A percentile compares a stretch with the other conserved stretches of the same genome.
phyloP scores from a whole-genome alignment of 2,329 filamentous ascomycete species.

The Aciculosporium take region DNA sequence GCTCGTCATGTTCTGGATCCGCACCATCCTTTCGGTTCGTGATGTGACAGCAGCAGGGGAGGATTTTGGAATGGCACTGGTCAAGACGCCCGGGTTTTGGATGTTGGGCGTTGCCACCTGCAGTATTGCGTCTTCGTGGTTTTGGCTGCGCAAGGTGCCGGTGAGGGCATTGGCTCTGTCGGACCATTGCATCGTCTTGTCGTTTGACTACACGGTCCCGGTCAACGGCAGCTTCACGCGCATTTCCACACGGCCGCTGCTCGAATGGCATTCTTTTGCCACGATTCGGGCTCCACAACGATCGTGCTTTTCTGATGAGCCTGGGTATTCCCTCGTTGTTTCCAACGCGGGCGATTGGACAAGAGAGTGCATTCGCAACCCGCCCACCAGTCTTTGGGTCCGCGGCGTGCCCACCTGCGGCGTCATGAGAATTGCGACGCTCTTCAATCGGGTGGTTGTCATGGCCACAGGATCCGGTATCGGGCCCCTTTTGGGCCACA shows the following conservation, averaged over 20 bases:
- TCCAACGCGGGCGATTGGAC: slow-evolving; percentile 70
- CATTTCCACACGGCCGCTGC: slow-evolving; percentile 46
- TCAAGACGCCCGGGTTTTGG: slow-evolving; percentile 43
- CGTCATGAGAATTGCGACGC: slow-evolving; percentile 50
- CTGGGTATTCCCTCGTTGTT: slow-evolving; percentile 52
- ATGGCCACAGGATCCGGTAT: slow-evolving; percentile 63
- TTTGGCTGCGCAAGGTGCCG: slow-evolving; percentile 51
- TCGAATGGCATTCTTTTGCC: slow-evolving; percentile 66
- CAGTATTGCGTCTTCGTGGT: slow-evolving; percentile 59
- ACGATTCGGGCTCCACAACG: slow-evolving; percentile 46
- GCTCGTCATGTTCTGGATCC: slow-evolving; percentile 49
- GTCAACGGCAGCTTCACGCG: slow-evolving; percentile 33
- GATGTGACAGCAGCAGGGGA: slow-evolving; percentile 22
- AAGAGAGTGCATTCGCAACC: slow-evolving; percentile 42
- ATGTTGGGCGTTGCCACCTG: slow-evolving; percentile 49
- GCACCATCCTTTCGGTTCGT: slow-evolving; percentile 41
- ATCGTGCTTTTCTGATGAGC: slow-evolving; percentile 12
- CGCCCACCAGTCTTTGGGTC: slow-evolving; percentile 50
- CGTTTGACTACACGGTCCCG: slow-evolving; percentile 50
- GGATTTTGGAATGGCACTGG: slow-evolving; percentile 22
- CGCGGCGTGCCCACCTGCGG: slow-evolving; percentile 53
- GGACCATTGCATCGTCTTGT: slow-evolving; percentile 54
- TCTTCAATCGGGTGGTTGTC: slow-evolving; percentile 52
- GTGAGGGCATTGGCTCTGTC: slow-evolving; percentile 57
- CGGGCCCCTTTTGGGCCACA: slow-evolving; percentile 48